A percentile compares a stretch with the other conserved stretches of the same genome.
phyloP scores from a whole-genome alignment of 2,329 filamentous ascomycete species.

The Fusarium heterosporum region DNA sequence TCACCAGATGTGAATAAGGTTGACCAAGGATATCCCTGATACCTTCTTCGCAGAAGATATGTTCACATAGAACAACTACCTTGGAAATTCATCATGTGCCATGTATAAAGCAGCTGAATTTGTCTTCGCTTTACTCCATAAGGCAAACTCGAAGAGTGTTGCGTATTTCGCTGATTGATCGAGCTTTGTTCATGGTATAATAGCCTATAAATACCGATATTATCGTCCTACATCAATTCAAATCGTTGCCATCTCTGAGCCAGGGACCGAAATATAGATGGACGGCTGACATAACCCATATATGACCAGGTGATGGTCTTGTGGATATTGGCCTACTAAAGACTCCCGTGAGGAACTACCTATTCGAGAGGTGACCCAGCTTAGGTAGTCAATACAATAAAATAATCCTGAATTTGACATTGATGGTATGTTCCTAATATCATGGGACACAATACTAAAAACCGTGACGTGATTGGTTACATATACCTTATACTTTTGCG shows the following conservation, averaged over 20 bases:
- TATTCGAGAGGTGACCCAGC: too few species aligned
- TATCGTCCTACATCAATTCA: too few species aligned
- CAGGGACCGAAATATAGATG: too few species aligned
- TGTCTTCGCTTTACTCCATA: not conserved
- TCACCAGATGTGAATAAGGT: not conserved
- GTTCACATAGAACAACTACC: not conserved
- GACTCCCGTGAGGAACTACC: too few species aligned
- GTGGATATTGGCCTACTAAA: not conserved
- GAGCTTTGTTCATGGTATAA: too few species aligned
- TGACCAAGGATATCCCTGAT: not conserved
- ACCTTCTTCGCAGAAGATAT: not conserved
- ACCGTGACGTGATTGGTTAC: slow-evolving; percentile 5
- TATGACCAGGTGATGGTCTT: too few species aligned
- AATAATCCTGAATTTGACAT: too few species aligned
- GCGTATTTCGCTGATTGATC: not conserved
- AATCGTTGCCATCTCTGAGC: too few species aligned
- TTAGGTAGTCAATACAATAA: too few species aligned
- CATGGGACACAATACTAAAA: not conserved
- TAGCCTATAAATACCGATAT: too few species aligned
- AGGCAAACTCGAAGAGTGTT: not conserved
- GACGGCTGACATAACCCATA: too few species aligned
- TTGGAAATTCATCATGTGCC: not conserved
- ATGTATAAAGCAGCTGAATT: not conserved
- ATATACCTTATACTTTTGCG: not conserved
- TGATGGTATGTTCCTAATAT: too few species aligned